Evolutionary conservation across 1,139 yeast genomes (phyloP), one percentile per base, ranked within the genome.

Genomic region (Pichia sp.): DNA sequence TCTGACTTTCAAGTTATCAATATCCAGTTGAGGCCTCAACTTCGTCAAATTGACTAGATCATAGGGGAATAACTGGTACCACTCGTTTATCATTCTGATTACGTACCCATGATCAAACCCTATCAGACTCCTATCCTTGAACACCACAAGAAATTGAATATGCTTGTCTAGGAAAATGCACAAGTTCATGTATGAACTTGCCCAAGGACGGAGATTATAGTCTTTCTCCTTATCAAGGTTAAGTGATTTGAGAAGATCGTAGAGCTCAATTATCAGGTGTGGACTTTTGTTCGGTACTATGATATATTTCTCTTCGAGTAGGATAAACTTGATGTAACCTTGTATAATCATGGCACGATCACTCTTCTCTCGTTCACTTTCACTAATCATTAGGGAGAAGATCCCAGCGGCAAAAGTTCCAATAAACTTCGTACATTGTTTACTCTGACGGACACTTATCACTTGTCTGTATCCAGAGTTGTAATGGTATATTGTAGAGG

Each of bases 21-120:
- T 11, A n/a, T n/a, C n/a, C n/a, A n/a, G n/a, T n/a, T n/a, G 11
- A 5, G 8, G 4, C 10, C 11, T 25, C 12, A 15, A 23, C 3
- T 32, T 29, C 1, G 14, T 25, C 2, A 41, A 17, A 25, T 38
- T 36, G 11, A 20, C 21, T 14, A 42, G 29, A 28, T 42, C 33
- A 22, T 33, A 26, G 14, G 48, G 48, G 14, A 35, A 20, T 6
- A 44, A 42, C 24, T 38, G 39, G 27, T 35, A 37, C 32, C 40
- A 42, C 15, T 42, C 46, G 29, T 34, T 38, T 17, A 42, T 20
- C 15, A 44, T 26, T 22, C 40, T 27, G 3, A 39, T 26, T 12
- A 35, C 8, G 22, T 39, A 43, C 9, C 34, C 32, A 19, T 32
- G 33, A 13, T 40, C 39, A 19, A 28, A 41, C 3, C 45, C 45